phyloP scores from a whole-genome alignment of 2,329 filamentous ascomycete species.

The Exophiala oligosperma region DNA sequence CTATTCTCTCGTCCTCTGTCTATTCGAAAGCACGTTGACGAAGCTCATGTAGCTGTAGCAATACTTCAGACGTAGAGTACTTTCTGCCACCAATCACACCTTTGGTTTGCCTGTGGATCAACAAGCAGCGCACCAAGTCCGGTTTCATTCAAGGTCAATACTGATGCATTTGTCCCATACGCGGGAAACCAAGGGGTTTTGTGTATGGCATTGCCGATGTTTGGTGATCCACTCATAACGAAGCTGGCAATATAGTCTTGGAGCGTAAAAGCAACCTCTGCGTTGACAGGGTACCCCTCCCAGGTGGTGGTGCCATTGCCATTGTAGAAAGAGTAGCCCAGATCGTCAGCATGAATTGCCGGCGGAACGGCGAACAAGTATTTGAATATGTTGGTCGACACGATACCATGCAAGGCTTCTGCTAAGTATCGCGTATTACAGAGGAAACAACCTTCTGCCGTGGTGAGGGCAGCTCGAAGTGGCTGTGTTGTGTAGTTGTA shows the following conservation, averaged over 20 bases:
- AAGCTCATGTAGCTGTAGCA: too few species aligned
- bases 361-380: slow-evolving; percentile 56
- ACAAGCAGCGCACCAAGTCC: slow-evolving; percentile 39
- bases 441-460: slow-evolving; percentile 47
- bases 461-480: slow-evolving; percentile 41
- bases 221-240: slow-evolving; percentile 35
- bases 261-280: slow-evolving; percentile 35
- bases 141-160: slow-evolving; percentile 45
- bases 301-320: slow-evolving; percentile 37
- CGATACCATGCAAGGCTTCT: slow-evolving; percentile 49
- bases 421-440: slow-evolving; percentile 57
- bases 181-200: slow-evolving; percentile 42
- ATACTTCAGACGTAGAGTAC: slow-evolving; percentile 35
- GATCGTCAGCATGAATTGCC: slow-evolving; percentile 53
- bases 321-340: slow-evolving; percentile 54
- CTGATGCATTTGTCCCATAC: slow-evolving; percentile 46
- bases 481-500: slow-evolving; percentile 48
- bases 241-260: slow-evolving; percentile 42
- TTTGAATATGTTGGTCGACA: slow-evolving; percentile 43
- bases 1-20: too few species aligned
- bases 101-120: slow-evolving; percentile 48
- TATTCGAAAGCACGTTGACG: too few species aligned
- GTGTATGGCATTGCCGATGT: neutral
- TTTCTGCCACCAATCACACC: slow-evolving; percentile 57
- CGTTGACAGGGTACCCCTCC: slow-evolving; percentile 30